Evolutionary conservation across 202 grass and related monocot genomes (phyloP), one percentile per base, ranked within the genome.

Genomic region (Setaria viridis): DNA sequence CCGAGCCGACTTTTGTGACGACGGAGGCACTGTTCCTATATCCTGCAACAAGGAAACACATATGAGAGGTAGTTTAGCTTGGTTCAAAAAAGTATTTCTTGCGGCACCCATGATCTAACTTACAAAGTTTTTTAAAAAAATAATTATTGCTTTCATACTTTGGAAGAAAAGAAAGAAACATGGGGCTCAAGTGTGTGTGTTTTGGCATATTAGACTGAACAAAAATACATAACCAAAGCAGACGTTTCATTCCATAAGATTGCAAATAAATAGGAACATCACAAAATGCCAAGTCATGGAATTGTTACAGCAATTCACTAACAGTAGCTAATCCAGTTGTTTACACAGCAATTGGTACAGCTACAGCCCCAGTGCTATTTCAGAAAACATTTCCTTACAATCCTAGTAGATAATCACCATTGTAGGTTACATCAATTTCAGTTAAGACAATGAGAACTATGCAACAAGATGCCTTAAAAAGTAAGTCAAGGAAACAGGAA

Each of bases 1-100:
- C 13, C 75, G 82, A 91, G 97, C 93, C 46, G 41, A 92, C 30
- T 86, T 84, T 47, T 89, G 80, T 58, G 60, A n/a, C 7, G 48
- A 86, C 64, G 80, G 89, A 87, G 57, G 90, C 11, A 50, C 63
- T 70, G 65, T 56, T 77, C 83, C 90, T 84, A 90, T 79, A 73
- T 62, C 88, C 96, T 96, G 86, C 2, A 41, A 55, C 81, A 50
- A 14, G 3, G 8, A n/a, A 35, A 20, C 4, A 46, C 16, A 21
- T 55, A 78, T 32, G 4, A 67, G 19, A 39, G 56, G 43, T 60
- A 53, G 49, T 46, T 68, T 67, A 20, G 34, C 21, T 83, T 78
- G 0, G 20, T 80, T 81, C 1, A 34, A 81, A 62, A 3, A 62
- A 59, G 1, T 16, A 60, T 48, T 57, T 39, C 6, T 51, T 70